These are phyloP conservation scores for Pelargonium cotyledonis DNA, from an alignment of 441 rosid genomes.

Conservation along the genomic window DNA sequence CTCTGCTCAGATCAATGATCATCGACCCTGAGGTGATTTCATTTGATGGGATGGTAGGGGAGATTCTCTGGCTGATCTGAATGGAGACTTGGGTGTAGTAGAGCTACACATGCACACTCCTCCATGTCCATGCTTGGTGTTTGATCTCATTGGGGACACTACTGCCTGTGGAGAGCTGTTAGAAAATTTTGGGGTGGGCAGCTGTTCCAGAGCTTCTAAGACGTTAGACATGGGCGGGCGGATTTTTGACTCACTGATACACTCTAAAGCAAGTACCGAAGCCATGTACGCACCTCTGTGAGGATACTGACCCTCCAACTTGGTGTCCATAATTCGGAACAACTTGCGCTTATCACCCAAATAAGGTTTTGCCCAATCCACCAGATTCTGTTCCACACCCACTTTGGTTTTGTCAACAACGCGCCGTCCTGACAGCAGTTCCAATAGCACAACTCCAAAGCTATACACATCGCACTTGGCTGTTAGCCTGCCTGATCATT, in stretches of 20 bases:
- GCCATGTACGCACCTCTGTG: conserved; percentile 63
- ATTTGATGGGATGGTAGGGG: neutral
- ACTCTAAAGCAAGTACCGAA: conserved; percentile 56
- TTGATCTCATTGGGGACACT: neutral
- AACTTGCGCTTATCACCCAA: conserved; percentile 50
- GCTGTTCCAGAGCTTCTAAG: conserved; percentile 35
- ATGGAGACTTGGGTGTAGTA: neutral
- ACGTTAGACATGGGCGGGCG: conserved; percentile 57
- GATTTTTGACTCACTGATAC: conserved; percentile 53
- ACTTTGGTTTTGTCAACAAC: conserved; percentile 52
- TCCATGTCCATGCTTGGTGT: neutral
- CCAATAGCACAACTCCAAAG: conserved; percentile 74
- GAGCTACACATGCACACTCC: neutral
- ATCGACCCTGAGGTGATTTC: neutral
- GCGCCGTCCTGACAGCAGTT: conserved; percentile 56
- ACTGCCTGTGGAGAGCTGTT: neutral
- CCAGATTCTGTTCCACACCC: conserved; percentile 45
- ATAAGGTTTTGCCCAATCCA: conserved; percentile 88
- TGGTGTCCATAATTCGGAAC: conserved; percentile 72
- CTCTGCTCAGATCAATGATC: too few species aligned
- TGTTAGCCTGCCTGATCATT: conserved; percentile 57
- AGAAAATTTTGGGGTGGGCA: conserved; percentile 10
- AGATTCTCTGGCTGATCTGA: neutral
- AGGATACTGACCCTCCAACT: conserved; percentile 74
- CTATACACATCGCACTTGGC: conserved; percentile 84